Evolutionary conservation across 106 monocot species (phyloP).

Genomic region (Dendrobium officinale): DNA sequence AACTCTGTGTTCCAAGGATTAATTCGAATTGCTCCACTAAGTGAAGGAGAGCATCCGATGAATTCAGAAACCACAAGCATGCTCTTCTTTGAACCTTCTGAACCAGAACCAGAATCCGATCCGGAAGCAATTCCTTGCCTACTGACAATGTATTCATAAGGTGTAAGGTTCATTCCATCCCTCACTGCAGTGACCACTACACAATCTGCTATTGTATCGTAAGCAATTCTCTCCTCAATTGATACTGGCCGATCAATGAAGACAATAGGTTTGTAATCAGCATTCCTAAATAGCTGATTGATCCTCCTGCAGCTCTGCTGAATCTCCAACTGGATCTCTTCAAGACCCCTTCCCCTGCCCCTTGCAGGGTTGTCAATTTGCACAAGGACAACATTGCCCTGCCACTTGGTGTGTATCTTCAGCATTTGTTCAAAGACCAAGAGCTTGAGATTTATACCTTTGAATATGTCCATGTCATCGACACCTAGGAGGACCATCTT

Average conservation of each 20-base stretch:
- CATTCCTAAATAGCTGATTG: conserved; percentile 48
- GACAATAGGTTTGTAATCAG: conserved; percentile 57
- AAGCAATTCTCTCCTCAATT: conserved; percentile 59
- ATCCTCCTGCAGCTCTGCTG: conserved; percentile 66
- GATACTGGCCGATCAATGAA: conserved; percentile 55
- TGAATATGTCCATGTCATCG: conserved; percentile 92
- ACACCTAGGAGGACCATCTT: conserved; percentile 74
- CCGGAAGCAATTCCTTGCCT: conserved; percentile 40
- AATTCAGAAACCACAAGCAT: conserved; percentile 71
- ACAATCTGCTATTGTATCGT: conserved; percentile 69
- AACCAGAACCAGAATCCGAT: conserved; percentile 12
- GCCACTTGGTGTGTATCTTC: conserved; percentile 66
- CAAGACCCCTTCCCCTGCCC: conserved; percentile 52
- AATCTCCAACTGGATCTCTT: conserved; percentile 63
- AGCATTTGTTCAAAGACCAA: conserved; percentile 80
- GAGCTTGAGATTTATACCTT: conserved; percentile 83
- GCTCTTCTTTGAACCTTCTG: conserved; percentile 34
- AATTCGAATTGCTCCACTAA: conserved; percentile 53
- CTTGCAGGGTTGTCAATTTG: conserved; percentile 86
- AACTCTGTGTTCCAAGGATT: conserved; percentile 65
- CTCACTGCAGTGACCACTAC: conserved; percentile 66
- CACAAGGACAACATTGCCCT: conserved; percentile 54
- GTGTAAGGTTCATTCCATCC: conserved; percentile 86
- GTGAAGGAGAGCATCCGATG: conserved; percentile 65
- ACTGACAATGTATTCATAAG: conserved; percentile 83